Evolutionary conservation across 2,329 filamentous ascomycete genomes (phyloP).

Genomic region (Knufia petricola): DNA sequence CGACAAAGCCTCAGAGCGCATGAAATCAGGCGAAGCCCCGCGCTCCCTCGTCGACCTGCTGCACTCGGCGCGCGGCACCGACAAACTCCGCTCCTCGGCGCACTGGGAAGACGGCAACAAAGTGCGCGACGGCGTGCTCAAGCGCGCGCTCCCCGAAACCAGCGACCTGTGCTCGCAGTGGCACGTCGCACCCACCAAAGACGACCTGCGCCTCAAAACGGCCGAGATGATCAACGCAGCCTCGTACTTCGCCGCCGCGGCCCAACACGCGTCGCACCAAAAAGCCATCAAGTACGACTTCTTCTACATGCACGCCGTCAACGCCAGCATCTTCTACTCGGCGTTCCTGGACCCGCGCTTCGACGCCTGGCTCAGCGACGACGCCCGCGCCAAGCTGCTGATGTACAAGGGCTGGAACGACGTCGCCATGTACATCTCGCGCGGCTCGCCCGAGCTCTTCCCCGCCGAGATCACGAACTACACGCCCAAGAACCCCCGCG

Average conservation of each 20-base stretch:
- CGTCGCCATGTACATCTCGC: slow-evolving; percentile 62
- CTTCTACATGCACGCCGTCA: slow-evolving; percentile 70
- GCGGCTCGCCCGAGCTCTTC: slow-evolving; percentile 52
- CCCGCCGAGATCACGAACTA: slow-evolving; percentile 54
- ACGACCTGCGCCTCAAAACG: slow-evolving; percentile 48
- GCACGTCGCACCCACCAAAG: slow-evolving; percentile 35
- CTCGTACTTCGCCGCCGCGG: slow-evolving; percentile 49
- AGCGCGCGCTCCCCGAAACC: slow-evolving; percentile 54
- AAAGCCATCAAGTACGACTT: slow-evolving; percentile 73
- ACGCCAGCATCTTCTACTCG: slow-evolving; percentile 63
- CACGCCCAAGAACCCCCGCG: slow-evolving; percentile 36
- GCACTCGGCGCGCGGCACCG: slow-evolving; percentile 47
- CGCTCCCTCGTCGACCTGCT: slow-evolving; percentile 49
- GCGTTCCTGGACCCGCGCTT: slow-evolving; percentile 37
- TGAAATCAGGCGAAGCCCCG: slow-evolving; percentile 15
- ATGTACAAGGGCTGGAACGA: slow-evolving; percentile 75
- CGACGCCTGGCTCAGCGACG: slow-evolving; percentile 50
- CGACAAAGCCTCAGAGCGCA: slow-evolving; percentile 31
- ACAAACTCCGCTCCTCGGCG: slow-evolving; percentile 47
- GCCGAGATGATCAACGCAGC: slow-evolving; percentile 62
- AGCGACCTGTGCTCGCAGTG: slow-evolving; percentile 51
- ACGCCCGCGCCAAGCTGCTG: slow-evolving; percentile 58
- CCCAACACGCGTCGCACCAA: slow-evolving; percentile 46
- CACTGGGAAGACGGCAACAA: slow-evolving; percentile 51
- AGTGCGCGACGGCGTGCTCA: slow-evolving; percentile 58